Percentiles rank a stretch among this genome's conserved stretches.
Evolutionary conservation across 306 rosid species (phyloP).

Genomic region (Argentina anserina): DNA sequence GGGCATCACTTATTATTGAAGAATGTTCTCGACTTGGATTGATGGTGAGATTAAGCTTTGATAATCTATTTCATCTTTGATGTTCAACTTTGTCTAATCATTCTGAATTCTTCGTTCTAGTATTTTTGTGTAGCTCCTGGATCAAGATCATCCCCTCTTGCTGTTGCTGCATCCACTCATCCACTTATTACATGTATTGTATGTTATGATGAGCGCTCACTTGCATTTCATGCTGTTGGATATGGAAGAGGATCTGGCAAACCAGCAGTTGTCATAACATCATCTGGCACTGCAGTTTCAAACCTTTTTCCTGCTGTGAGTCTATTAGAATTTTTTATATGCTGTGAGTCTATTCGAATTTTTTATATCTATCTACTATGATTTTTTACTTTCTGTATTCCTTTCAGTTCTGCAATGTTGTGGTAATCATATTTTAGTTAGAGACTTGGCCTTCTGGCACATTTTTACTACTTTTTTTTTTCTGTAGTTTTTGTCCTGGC

Average conservation of each 20-base stretch:
- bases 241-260: conserved; percentile 86
- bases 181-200: conserved; percentile 64
- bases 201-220: conserved; percentile 94
- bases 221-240: conserved; percentile 96
- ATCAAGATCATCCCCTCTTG: conserved; percentile 96
- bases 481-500: background rate
- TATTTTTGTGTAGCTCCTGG: conserved; percentile 98
- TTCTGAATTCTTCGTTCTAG: conserved; percentile 44
- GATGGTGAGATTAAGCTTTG: conserved; percentile 56
- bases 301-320: conserved; percentile 98
- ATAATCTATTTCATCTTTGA: conserved; percentile 13
- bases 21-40: conserved; percentile 96
- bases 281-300: conserved; percentile 98
- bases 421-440: background rate
- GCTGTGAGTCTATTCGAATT: conserved; percentile 62
- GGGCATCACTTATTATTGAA: conserved; percentile 92
- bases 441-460: background rate
- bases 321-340: conserved; percentile 14
- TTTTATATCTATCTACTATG: background rate
- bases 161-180: conserved; percentile 93
- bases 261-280: conserved; percentile 88
- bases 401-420: background rate
- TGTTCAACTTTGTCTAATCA: conserved; percentile 35
- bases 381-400: background rate
- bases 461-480: background rate